Evolutionary conservation across 495 filamentous ascomycete species (phyloP), one percentile per base, ranked within the genome.

Genomic region (Hyaloscypha bicolor): DNA sequence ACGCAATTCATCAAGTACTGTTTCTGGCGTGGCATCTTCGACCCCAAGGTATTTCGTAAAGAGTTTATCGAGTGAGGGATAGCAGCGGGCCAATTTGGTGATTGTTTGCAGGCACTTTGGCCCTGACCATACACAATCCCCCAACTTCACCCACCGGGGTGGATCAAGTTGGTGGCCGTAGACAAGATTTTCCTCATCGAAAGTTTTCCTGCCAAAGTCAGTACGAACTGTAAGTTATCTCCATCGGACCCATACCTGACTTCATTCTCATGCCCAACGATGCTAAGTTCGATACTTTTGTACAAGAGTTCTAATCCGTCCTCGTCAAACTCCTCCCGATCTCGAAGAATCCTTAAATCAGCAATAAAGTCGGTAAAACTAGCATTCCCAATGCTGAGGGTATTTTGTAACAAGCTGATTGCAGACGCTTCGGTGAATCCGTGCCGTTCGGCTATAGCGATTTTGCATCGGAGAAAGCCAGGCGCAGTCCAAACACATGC

Each of bases 231-330:
- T 53, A 53, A 53, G 51, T 19, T 19, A 53, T 53, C n/a, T 53
- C 22, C 16, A 5, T 53, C 51, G 16, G 51, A 53, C 4, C 5
- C 51, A 53, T 53, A 53, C 51, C 51, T 53, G 51, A 53, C 51
- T 53, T 53, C 51, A 14, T 53, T 19, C 19, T 53, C 51, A 53
- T 53, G 51, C 16, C 51, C 51, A 14, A 53, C 51, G 51, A 53
- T 53, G 51, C 51, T 53, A 53, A 53, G 51, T 53, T 53, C 51
- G 51, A 53, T 53, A 53, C 51, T 53, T 53, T 53, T 53, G 51
- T 53, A 53, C 51, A 53, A 53, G 51, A 53, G 19, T 53, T 53
- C 51, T 19, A 53, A 53, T 25, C 16, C 51, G 51, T 53, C 6
- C 51, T 19, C 51, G 51, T 53, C 51, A 53, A 53, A 53, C 51